Evolutionary conservation across 2,329 filamentous ascomycete species (phyloP), one percentile per base, ranked within the genome.

Genomic region (Fragosphaeria purpurea): DNA sequence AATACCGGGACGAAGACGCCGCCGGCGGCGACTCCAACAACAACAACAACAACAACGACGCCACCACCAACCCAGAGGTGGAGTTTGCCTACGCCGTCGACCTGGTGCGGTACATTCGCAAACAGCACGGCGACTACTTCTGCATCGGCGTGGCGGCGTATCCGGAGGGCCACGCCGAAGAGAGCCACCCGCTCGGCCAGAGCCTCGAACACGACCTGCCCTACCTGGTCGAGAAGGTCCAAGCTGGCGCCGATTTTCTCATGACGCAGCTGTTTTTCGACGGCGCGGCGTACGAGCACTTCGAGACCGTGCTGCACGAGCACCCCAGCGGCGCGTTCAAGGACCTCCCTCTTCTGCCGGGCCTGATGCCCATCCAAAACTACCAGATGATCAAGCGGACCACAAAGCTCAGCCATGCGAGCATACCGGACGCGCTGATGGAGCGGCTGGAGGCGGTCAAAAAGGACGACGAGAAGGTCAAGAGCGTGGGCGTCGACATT

Each of bases 181-280:
- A 95, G 66, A 88, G 83, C 54, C 85, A 94, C 65, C 91, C 91
- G 1, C 64, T 74, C 37, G 78, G 75, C 32, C 80, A 84, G 67
- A 80, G 76, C 57, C 62, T 83, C 39, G 87, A 94, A 61, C 78
- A 86, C 55, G 93, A 98, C 67, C 69, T 98, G 53, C 87, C 90
- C 1, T 95, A 86, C 61, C 74, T 98, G 49, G 80, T 95, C 9
- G 89, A 95, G 58, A 98, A 98, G 75, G 85, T 85, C 1, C 75
- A 84, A 59, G 93, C 93, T 4, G 93, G 93, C 1, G 93, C 90
- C 47, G 90, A 97, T 68, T 98, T 98, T 63, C 86, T 98, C 67
- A 95, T 98, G 88, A 97, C 93, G 1, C 93, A 98, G 67, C 76
- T 98, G 7, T 97, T 96, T 68, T 98, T 95, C 66, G 89, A 97